phyloP scores from a whole-genome alignment of 805 yeast genomes.

The Scheffersomyces ergatensis region DNA sequence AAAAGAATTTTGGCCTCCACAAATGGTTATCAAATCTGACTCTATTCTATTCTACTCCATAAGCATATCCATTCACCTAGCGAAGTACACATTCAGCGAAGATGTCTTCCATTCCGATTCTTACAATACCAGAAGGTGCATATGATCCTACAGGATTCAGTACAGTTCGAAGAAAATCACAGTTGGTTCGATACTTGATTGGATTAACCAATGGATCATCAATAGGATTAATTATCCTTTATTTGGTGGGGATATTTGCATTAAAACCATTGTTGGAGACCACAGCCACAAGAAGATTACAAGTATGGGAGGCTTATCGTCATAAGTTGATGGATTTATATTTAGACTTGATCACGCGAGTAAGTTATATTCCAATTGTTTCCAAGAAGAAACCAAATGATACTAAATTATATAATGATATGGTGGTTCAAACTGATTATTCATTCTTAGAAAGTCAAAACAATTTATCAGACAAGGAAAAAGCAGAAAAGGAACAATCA shows the following conservation, averaged over 20 bases:
- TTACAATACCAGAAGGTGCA: conserved; percentile 41
- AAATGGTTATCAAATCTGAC: background rate
- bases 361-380: conserved; percentile 38
- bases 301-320: conserved; percentile 31
- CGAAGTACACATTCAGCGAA: too few species aligned
- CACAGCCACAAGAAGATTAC: conserved; percentile 26
- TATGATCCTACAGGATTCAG: conserved; percentile 29
- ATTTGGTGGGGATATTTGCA: conserved; percentile 29
- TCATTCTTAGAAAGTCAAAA: conserved; percentile 13
- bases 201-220: conserved; percentile 35
- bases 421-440: conserved; percentile 35
- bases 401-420: conserved; percentile 34
- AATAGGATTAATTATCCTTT: conserved; percentile 21
- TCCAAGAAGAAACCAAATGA: conserved; percentile 22
- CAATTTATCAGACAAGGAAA: conserved; percentile 9
- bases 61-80: background rate
- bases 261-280: conserved; percentile 34
- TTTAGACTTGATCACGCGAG: conserved; percentile 29
- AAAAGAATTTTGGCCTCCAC: too few species aligned
- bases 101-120: conserved; percentile 23
- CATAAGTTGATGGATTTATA: conserved; percentile 33
- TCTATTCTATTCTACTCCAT: background rate
- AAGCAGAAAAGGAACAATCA: conserved; percentile 13
- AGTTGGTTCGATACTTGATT: conserved; percentile 23
- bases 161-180: conserved; percentile 16